phyloP scores from a whole-genome alignment of 352 stramenopile genomes.

The Globisporangium acanthophoron region DNA sequence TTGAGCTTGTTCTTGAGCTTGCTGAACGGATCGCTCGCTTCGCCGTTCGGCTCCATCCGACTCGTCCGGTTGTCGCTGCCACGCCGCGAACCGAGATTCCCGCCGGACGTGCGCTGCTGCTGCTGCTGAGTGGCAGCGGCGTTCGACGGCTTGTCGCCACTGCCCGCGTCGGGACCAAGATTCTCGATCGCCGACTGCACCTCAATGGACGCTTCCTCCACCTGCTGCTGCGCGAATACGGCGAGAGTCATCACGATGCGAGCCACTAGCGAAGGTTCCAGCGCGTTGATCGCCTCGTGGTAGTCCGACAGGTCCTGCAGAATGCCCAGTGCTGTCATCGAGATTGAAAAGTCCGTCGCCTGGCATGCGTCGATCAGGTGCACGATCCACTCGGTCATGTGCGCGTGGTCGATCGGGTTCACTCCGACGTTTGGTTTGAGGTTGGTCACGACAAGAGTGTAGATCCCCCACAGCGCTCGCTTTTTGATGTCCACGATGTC shows the following conservation, averaged over 20 bases:
- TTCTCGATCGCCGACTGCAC: slow-evolving; percentile 76
- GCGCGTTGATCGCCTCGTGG: slow-evolving; percentile 58
- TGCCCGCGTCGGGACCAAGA: slow-evolving; percentile 8
- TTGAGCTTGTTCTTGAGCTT: slow-evolving; percentile 76
- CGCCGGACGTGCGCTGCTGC: slow-evolving; percentile 18
- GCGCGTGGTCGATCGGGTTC: slow-evolving; percentile 29
- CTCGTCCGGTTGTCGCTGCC: slow-evolving; percentile 49
- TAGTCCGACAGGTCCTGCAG: slow-evolving; percentile 78
- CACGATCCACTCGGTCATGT: slow-evolving; percentile 73
- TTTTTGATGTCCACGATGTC: slow-evolving; percentile 80
- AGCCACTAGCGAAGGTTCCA: slow-evolving; percentile 63
- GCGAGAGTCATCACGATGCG: slow-evolving; percentile 86
- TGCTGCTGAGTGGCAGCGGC: slow-evolving; percentile 11
- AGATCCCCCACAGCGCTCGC: slow-evolving; percentile 72
- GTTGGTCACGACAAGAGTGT: slow-evolving; percentile 71
- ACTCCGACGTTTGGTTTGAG: slow-evolving; percentile 22
- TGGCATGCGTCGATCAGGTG: slow-evolving; percentile 80
- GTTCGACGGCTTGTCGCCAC: slow-evolving; percentile 21
- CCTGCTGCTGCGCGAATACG: slow-evolving; percentile 82
- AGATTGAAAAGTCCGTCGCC: slow-evolving; percentile 65
- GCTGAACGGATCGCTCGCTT: slow-evolving; percentile 48
- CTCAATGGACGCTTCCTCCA: slow-evolving; percentile 85
- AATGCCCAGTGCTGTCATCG: slow-evolving; percentile 70
- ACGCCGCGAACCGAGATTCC: slow-evolving; percentile 18
- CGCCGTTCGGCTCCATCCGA: slow-evolving; percentile 21